Evolutionary conservation across 2,329 filamentous ascomycete genomes (phyloP).

Genomic region (Emydomyces testavorans): DNA sequence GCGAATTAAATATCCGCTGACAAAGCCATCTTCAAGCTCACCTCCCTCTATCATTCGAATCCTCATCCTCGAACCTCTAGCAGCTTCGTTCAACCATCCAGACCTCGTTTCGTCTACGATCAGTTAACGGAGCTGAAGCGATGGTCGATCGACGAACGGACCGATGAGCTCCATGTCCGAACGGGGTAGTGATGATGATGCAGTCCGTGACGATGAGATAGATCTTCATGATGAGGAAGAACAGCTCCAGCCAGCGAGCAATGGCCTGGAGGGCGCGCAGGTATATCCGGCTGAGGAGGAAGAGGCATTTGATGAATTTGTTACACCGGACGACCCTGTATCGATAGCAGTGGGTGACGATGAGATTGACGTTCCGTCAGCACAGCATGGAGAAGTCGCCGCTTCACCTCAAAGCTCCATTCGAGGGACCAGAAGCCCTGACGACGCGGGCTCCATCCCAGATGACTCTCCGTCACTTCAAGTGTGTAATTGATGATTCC

Average conservation of each 20-base stretch:
- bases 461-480: constrained; percentile 78
- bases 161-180: constrained; percentile 59
- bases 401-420: constrained; percentile 19
- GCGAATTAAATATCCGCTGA: too few relatives aligned
- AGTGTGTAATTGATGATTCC: constrained; percentile 41
- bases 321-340: constrained; percentile 21
- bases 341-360: constrained; percentile 21
- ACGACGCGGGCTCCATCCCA: constrained; percentile 62
- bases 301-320: constrained; percentile 5
- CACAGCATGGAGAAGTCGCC: constrained; percentile 15
- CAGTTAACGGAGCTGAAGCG: constrained; percentile 30
- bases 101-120: background rate
- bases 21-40: too few relatives aligned
- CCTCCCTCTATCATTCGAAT: too few relatives aligned
- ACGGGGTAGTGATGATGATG: constrained; percentile 51
- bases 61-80: too few relatives aligned
- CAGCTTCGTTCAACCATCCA: too few relatives aligned
- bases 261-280: background rate
- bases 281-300: constrained; percentile 2
- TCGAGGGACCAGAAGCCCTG: constrained; percentile 34
- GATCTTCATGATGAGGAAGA: constrained; percentile 31
- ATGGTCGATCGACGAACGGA: constrained; percentile 42
- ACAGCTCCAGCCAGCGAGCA: constrained; percentile 2
- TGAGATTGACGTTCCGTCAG: constrained; percentile 8
- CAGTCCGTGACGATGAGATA: constrained; percentile 43